Base-by-base conservation (phyloP, 1,139 yeast genomes). In the Suhomyces panamericanus region DNA sequence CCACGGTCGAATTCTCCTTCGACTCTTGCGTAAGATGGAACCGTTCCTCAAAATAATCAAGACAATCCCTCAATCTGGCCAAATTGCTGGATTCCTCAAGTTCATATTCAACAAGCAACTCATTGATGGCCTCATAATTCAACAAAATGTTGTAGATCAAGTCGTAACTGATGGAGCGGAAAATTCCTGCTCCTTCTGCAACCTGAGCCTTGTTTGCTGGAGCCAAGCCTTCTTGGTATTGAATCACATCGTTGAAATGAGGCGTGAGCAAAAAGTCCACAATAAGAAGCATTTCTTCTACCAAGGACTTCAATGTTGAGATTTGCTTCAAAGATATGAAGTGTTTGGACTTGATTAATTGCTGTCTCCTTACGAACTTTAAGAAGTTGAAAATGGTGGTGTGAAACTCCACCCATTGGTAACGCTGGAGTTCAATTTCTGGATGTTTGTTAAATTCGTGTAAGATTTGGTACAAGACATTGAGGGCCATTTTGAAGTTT, bases 131-230 rank as follows among this genome's bases (percentile, higher is more conserved):
- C 39, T 68, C 62, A 49, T 61, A 56, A 49, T 69, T 60, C 50
- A 71, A 58, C 48, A 72, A 56, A 9, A 73, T 58, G 34, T 63
- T 57, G 49, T 68, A 68, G 15, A 69, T 51, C 41, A 69, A 55
- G 36, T 62, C 63, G 39, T 58, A 59, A 40, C 56, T 60, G 12
- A 64, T 56, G 0, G 63, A 48, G 20, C 52, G 53, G 34, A 50
- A 46, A 3, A 47, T 29, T 33, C 51, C 55, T 5, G 44, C 35
- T 1, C 56, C 59, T 20, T 36, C 37, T 14, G 26, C 27, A 12
- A 29, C 31, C 22, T 32, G 53, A 33, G 42, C 28, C 14, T 39
- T 38, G 9, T 30, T 16, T 4, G 32, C 38, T 11, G 32, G 31
- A n/a, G 38, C 48, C 10, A 37, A 31, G 4, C 47, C 53, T 9